A percentile compares a stretch with the other conserved stretches of the same genome.
Conservation (phyloP, 352 stramenopile species). For the Globisporangium splendens region DNA sequence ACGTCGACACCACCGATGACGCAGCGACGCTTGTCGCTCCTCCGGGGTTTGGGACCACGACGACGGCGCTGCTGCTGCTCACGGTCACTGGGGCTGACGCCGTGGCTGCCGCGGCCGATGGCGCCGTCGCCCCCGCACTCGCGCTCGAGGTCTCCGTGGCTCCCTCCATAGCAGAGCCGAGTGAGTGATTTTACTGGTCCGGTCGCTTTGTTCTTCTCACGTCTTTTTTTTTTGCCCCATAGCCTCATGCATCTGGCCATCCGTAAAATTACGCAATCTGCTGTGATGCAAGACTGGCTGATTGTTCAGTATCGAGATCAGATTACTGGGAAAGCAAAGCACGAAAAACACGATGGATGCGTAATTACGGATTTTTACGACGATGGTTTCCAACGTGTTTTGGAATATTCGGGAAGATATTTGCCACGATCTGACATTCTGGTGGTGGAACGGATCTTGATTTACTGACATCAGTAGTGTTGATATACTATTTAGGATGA, state of each 20-base stretch:
- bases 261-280: neutral
- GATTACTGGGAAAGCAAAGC: neutral
- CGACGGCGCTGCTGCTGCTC: conserved; percentile 1
- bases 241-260: neutral
- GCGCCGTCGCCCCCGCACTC: neutral
- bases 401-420: neutral
- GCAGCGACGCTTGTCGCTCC: conserved; percentile 1
- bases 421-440: no score
- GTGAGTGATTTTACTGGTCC: no score
- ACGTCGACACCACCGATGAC: conserved; percentile 10
- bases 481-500: no score
- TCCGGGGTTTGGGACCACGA: no score
- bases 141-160: conserved; percentile 3
- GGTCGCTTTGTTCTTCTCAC: conserved; percentile 6
- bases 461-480: no score
- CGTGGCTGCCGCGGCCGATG: neutral
- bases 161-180: neutral
- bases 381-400: neutral
- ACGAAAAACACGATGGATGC: neutral
- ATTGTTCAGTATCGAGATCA: no score
- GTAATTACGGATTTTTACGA: conserved; percentile 14
- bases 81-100: neutral
- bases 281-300: neutral
- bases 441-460: no score
- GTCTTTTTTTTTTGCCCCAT: conserved; percentile 8